Evolutionary conservation across 305 asterid genomes (phyloP), one percentile per base, ranked within the genome.

Genomic region (Solanum chacoense): DNA sequence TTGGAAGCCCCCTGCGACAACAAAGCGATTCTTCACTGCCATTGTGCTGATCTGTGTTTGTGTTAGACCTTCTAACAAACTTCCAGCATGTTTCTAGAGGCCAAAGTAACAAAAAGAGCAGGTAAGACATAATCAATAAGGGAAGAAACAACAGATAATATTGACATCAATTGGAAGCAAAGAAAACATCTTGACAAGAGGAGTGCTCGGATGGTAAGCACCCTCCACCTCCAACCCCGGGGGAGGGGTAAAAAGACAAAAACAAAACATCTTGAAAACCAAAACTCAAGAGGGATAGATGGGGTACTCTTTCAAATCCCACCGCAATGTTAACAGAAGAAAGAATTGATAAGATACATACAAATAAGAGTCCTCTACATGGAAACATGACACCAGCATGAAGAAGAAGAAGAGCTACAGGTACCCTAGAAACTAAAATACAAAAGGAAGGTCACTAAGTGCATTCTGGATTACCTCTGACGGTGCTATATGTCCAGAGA

Each of bases 1-100:
- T 78, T 92, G 97, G 91, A 94, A 95, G 74, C 98, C 98, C 88
- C 98, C 98, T 3, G 95, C 98, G 55, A 95, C 95, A 86, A 94
- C 87, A 91, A 92, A 94, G 55, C 91, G 91, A 69, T 95, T 95
- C 92, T 90, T 91, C 91, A 95, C 97, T 7, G 98, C 94, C 90
- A 95, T 87, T 63, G 98, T 95, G 93, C 98, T 95, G 89, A 95
- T 87, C 93, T 94, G 98, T 29, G 95, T 94, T 81, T 93, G 92
- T 28, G 95, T 91, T 85, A 95, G 92, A 85, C 98, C 98, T 93
- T 95, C 98, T 89, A 93, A 87, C 90, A 95, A 92, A 84, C 93
- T 91, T 89, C 98, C 97, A 63, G 95, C 93, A 90, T 94, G 89
- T 91, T 90, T 93, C 98, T 95, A 91, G 80, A 88, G 81, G 79